These are phyloP conservation scores for Teratosphaeria destructans DNA, from an alignment of 2,329 filamentous ascomycete species.

Conservation along the genomic window DNA sequence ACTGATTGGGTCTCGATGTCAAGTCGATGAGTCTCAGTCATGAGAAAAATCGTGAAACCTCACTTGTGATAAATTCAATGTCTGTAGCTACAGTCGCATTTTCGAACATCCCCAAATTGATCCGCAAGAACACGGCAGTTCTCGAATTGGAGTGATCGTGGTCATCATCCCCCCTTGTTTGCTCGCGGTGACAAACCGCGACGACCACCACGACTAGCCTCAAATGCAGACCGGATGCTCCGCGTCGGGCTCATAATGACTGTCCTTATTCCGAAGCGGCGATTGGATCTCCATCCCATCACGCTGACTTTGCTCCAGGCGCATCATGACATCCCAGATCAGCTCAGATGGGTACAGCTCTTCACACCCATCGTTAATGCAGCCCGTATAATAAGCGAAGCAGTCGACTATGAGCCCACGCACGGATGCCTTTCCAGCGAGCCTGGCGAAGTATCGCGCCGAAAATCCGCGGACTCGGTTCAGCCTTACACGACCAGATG, in stretches of 20 bases:
- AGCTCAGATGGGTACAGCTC: background rate
- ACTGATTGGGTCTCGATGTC: constrained; percentile 13
- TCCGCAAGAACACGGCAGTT: too few species aligned
- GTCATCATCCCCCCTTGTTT: too few species aligned
- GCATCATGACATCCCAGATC: background rate
- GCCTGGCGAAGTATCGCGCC: background rate
- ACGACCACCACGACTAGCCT: too few species aligned
- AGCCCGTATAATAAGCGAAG: background rate
- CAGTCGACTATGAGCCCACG: background rate
- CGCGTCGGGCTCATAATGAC: background rate
- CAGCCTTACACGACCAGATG: background rate
- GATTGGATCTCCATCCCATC: too few species aligned
- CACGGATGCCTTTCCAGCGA: background rate
- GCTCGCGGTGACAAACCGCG: too few species aligned
- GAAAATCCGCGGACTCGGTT: background rate
- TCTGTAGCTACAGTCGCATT: too few species aligned
- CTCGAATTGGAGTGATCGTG: too few species aligned
- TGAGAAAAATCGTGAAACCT: too few species aligned
- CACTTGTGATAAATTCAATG: too few species aligned
- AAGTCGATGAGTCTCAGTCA: background rate
- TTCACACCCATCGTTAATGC: background rate
- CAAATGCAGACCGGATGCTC: background rate
- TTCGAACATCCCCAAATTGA: too few species aligned
- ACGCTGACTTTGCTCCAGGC: background rate
- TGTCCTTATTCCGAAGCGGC: background rate